Percentiles rank a stretch among this genome's conserved stretches.
Conservation (phyloP, 2,329 filamentous ascomycete species). For the Arachnopeziza araneosa region DNA sequence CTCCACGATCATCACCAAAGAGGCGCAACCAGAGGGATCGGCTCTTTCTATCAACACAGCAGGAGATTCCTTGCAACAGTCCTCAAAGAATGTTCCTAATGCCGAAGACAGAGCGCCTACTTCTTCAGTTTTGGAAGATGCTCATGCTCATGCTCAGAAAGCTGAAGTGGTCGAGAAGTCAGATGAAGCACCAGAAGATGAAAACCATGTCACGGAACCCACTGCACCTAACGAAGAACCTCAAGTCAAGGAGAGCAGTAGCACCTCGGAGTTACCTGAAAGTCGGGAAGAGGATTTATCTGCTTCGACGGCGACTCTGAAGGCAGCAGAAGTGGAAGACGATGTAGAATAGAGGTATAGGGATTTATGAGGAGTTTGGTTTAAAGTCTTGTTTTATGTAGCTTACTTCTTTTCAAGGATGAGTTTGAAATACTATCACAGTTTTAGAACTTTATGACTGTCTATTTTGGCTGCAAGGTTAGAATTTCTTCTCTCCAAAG, state of each 20-base stretch:
- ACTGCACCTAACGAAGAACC: constrained; percentile 14
- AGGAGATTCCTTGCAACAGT: constrained; percentile 19
- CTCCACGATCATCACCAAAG: constrained; percentile 4
- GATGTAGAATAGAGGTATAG: constrained; percentile 1
- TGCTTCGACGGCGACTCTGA: constrained; percentile 22
- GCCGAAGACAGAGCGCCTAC: constrained; percentile 9
- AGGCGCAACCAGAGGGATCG: constrained; percentile 7
- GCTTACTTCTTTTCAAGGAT: background rate
- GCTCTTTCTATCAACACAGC: constrained; percentile 23
- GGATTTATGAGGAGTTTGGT: background rate
- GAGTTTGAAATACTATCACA: background rate
- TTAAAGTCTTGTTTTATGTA: background rate
- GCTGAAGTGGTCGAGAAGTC: constrained; percentile 15
- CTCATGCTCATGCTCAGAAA: constrained; percentile 10
- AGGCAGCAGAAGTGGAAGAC: constrained; percentile 8
- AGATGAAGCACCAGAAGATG: constrained; percentile 1
- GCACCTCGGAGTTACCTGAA: background rate
- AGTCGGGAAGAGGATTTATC: constrained; percentile 18
- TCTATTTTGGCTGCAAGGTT: no score
- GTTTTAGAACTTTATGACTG: background rate
- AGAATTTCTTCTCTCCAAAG: no score
- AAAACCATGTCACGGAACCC: constrained; percentile 6
- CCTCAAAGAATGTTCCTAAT: constrained; percentile 12
- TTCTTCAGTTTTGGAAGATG: constrained; percentile 13
- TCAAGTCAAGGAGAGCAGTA: constrained; percentile 6